Evolutionary conservation across 768 basidiomycete genomes (phyloP).

Genomic region (Pisolithus microcarpus): DNA sequence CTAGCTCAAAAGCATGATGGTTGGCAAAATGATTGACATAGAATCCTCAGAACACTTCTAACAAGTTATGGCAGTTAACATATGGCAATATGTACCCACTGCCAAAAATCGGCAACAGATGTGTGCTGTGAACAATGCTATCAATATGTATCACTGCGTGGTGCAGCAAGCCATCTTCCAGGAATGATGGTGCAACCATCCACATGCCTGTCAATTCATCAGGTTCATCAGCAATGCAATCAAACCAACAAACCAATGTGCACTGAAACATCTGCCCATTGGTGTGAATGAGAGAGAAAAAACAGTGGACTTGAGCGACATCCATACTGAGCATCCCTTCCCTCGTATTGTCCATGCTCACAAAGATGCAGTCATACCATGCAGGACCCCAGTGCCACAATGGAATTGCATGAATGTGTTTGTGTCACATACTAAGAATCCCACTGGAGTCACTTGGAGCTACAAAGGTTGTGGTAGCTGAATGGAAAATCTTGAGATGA

Average conservation of each 20-base stretch:
- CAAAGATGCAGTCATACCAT: conserved; percentile 25
- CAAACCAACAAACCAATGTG: conserved; percentile 16
- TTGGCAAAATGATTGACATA: conserved; percentile 27
- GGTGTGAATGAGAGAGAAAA: conserved; percentile 10
- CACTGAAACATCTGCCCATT: conserved; percentile 5
- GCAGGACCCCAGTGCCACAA: conserved; percentile 21
- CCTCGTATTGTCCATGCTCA: conserved; percentile 9
- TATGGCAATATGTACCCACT: conserved; percentile 5
- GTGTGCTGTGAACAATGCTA: conserved; percentile 4
- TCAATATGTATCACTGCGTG: conserved; percentile 12
- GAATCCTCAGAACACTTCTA: conserved; percentile 18
- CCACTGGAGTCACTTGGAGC: conserved; percentile 2
- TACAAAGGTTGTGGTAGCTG: neutral
- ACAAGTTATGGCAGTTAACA: conserved; percentile 3
- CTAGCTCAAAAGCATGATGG: conserved; percentile 19
- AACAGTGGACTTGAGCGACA: conserved; percentile 19
- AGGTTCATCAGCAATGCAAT: conserved; percentile 3
- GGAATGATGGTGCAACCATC: conserved; percentile 13
- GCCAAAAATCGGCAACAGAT: conserved; percentile 26
- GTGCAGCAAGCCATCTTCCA: neutral
- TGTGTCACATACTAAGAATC: conserved; percentile 18
- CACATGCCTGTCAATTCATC: conserved; percentile 18
- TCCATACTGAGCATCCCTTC: conserved; percentile 22
- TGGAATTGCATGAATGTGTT: conserved; percentile 24
- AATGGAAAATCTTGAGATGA: neutral